Percentiles rank a stretch among this genome's conserved stretches.
Evolutionary conservation across 1,284 basidiomycete genomes (phyloP).

Genomic region (Rhizoctonia solani): DNA sequence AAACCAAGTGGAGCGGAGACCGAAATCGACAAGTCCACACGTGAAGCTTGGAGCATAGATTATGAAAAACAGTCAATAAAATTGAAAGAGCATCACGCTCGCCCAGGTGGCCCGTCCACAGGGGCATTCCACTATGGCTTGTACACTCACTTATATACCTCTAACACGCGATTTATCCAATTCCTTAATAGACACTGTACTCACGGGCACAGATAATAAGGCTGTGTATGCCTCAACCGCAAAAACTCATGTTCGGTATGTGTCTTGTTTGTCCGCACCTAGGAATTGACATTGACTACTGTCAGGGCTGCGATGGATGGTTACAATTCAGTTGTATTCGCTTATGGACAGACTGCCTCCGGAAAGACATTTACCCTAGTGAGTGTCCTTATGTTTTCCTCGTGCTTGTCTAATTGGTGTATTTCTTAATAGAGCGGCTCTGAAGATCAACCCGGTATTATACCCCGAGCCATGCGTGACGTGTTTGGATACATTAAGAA

Average conservation of each 20-base stretch:
- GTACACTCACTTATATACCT: neutral
- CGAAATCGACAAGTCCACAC: constrained; percentile 48
- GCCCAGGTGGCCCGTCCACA: constrained; percentile 49
- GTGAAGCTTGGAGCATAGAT: constrained; percentile 59
- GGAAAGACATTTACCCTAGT: constrained; percentile 93
- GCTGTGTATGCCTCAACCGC: constrained; percentile 84
- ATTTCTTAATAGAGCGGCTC: constrained; percentile 60
- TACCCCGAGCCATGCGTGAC: constrained; percentile 88
- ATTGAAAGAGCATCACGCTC: constrained; percentile 60
- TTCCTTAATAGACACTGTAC: constrained; percentile 61
- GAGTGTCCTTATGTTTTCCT: constrained; percentile 39
- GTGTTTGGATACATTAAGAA: constrained; percentile 76
- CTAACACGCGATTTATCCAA: neutral
- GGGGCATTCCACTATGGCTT: constrained; percentile 63
- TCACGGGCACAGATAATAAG: constrained; percentile 82
- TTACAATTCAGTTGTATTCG: constrained; percentile 93
- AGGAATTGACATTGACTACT: neutral
- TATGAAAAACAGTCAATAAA: constrained; percentile 55
- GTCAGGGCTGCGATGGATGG: constrained; percentile 86
- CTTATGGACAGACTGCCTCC: constrained; percentile 88
- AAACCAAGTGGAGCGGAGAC: constrained; percentile 37
- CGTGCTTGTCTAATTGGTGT: neutral
- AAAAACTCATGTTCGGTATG: constrained; percentile 74
- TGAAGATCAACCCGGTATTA: constrained; percentile 87
- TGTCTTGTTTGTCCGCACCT: constrained; percentile 17